Evolutionary conservation across 2,329 filamentous ascomycete species (phyloP), one percentile per base, ranked within the genome.

Genomic region (Dothideomycetes sp.): DNA sequence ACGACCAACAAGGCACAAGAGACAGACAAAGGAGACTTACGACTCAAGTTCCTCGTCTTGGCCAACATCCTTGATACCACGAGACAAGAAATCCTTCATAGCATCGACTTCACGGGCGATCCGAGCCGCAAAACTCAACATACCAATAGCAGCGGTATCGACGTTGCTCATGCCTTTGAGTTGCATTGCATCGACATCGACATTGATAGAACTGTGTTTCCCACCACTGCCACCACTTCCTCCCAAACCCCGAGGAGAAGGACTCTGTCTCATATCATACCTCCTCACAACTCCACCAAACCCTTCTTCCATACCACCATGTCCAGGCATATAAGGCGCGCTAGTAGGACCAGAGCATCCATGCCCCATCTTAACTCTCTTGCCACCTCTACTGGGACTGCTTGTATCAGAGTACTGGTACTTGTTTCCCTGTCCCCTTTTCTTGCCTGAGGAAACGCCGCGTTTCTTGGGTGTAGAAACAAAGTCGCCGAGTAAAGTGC

Each of bases 401-500:
- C n/a, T n/a, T n/a, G n/a, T n/a, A n/a, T n/a, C n/a, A n/a, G n/a
- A n/a, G n/a, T n/a, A n/a, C n/a, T n/a, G 38, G 30, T 10, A n/a
- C 18, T 7, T 41, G 37, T 13, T 29, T 24, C 16, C 17, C 16
- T 11, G 16, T 32, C n/a, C 33, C 20, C 17, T 28, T 32, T 15
- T 33, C 22, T 20, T 40, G 32, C 29, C 27, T 40, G 15, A 32
- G 15, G 13, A 15, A 34, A 8, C 24, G 12, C 23, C 8, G 23
- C 23, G 23, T 12, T 34, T 41, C 23, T n/a, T 34, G 10, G 4
- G 11, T 15, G 17, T 11, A 17, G 12, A n/a, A 23, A 29, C 28
- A 2, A n/a, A 22, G n/a, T 41, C 38, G 3, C 38, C 38, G 5
- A 42, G 20, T 4, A 33, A 27, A 13, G 33, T 42, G 27, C 40